Percentiles rank a stretch among this genome's conserved stretches.
Evolutionary conservation across 768 basidiomycete species (phyloP).

Genomic region (Xerocomellus amylosporus): DNA sequence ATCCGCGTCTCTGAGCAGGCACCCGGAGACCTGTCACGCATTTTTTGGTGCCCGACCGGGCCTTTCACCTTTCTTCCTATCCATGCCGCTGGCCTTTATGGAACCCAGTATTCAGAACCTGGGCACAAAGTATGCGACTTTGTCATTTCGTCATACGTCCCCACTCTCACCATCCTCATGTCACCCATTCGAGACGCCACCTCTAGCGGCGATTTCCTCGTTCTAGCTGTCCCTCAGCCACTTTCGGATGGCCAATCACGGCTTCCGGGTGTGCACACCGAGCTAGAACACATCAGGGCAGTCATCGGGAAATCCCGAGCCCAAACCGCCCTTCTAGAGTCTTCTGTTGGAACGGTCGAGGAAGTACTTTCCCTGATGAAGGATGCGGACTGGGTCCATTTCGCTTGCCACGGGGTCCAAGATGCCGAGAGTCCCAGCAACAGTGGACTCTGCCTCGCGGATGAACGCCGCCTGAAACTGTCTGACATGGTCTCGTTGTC

Average conservation of each 20-base stretch:
- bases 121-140: too few species aligned
- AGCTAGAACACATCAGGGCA: conserved; percentile 23
- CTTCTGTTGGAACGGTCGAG: conserved; percentile 8
- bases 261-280: conserved; percentile 12
- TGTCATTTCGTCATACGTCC: too few species aligned
- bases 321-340: not conserved
- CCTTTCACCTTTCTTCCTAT: too few species aligned
- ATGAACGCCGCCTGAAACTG: not conserved
- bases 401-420: not conserved
- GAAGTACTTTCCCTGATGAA: not conserved
- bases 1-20: too few species aligned
- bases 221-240: conserved; percentile 9
- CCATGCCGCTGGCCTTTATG: too few species aligned
- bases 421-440: not conserved
- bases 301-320: not conserved
- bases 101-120: too few species aligned
- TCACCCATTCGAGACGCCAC: not conserved
- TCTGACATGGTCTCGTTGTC: too few species aligned
- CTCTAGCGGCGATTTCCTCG: not conserved
- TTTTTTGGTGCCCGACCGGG: too few species aligned
- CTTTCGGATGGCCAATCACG: conserved; percentile 4
- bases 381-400: not conserved
- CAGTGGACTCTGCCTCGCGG: not conserved
- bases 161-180: conserved; percentile 8
- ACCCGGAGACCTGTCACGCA: too few species aligned